phyloP scores from a whole-genome alignment of 805 yeast species.

The Limtongozyma cylindracea region DNA sequence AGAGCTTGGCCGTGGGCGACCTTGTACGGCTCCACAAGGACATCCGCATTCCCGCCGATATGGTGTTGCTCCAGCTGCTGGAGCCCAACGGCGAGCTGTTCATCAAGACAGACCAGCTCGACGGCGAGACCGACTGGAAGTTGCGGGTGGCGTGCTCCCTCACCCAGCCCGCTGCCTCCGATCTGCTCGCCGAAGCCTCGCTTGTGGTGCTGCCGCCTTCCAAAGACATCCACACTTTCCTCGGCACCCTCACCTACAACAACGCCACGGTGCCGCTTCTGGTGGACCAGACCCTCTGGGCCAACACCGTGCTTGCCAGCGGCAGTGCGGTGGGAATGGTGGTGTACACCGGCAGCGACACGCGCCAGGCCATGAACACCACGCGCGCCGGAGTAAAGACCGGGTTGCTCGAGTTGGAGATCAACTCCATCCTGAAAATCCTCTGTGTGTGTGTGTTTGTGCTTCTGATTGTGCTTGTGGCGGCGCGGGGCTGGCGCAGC shows the following conservation, averaged over 20 bases:
- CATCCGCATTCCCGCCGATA: constrained; percentile 81
- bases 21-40: constrained; percentile 57
- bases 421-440: constrained; percentile 69
- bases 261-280: constrained; percentile 37
- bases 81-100: constrained; percentile 54
- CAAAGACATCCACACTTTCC: constrained; percentile 58
- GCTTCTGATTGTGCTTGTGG: constrained; percentile 54
- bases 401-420: constrained; percentile 76
- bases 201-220: constrained; percentile 64
- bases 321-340: constrained; percentile 80
- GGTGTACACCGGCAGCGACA: constrained; percentile 76
- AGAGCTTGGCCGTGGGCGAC: constrained; percentile 66
- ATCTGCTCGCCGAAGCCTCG: constrained; percentile 20
- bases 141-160: constrained; percentile 50
- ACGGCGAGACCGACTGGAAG: constrained; percentile 99
- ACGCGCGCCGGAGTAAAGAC: constrained; percentile 69
- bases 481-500: constrained; percentile 42
- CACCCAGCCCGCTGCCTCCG: constrained; percentile 48
- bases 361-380: constrained; percentile 89
- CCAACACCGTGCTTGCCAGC: constrained; percentile 88
- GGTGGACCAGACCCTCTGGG: constrained; percentile 92
- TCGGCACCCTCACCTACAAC: constrained; percentile 37
- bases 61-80: constrained; percentile 61
- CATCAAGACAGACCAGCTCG: constrained; percentile 90
- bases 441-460: constrained; percentile 70